phyloP scores from a whole-genome alignment of 441 rosid species.

The Macaranga tanarius region DNA sequence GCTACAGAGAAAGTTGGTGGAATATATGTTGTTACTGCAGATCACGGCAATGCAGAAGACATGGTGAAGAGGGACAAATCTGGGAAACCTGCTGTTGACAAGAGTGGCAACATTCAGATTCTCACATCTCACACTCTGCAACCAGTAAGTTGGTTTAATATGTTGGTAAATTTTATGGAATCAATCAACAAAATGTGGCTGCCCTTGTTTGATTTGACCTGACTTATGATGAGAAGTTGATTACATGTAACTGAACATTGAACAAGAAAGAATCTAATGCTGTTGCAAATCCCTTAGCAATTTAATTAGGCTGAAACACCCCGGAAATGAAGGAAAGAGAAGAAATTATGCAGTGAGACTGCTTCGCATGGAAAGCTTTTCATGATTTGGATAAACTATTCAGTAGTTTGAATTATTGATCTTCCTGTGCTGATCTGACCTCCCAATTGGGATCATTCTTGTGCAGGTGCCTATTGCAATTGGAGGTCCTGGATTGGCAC shows the following conservation, averaged over 20 bases:
- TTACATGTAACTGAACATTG: neutral
- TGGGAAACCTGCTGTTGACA: constrained; percentile 74
- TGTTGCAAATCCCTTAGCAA: neutral
- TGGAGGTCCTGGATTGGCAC: constrained; percentile 86
- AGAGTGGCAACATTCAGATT: constrained; percentile 77
- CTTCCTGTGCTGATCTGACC: neutral
- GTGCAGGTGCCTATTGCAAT: constrained; percentile 89
- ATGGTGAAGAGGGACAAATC: constrained; percentile 93
- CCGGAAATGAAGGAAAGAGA: neutral
- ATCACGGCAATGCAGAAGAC: constrained; percentile 97
- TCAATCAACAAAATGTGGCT: neutral
- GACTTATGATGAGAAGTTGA: neutral
- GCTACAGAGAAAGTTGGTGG: constrained; percentile 84
- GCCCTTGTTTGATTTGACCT: too few species aligned
- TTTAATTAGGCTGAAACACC: neutral
- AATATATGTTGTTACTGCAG: constrained; percentile 91
- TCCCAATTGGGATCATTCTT: neutral
- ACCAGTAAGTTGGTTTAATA: constrained; percentile 55
- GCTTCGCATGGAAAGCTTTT: neutral
- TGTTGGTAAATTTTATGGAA: neutral
- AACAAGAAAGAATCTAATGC: neutral
- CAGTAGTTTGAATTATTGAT: neutral
- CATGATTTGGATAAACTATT: too few species aligned
- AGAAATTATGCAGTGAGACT: neutral
- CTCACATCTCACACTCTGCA: constrained; percentile 94